A percentile compares a stretch with the other conserved stretches of the same genome.
phyloP scores from a whole-genome alignment of 768 basidiomycete species.

The Suillus brevipes region DNA sequence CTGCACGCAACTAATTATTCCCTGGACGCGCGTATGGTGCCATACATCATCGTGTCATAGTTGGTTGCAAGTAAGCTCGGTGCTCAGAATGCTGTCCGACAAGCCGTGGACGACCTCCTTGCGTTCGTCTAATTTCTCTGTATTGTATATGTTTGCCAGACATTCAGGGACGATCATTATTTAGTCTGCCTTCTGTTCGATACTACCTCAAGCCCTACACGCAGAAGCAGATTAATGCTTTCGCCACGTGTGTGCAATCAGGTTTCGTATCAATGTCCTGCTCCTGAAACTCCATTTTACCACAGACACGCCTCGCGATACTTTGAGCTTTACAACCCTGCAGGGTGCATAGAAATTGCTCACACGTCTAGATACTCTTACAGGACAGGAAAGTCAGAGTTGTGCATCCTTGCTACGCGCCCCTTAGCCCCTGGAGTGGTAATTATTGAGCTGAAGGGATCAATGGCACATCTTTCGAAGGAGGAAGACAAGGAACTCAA shows the following conservation, averaged over 20 bases:
- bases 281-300: slow-evolving; percentile 25
- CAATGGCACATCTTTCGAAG: slow-evolving; percentile 84
- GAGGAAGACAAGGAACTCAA: slow-evolving; percentile 87
- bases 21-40: slow-evolving; percentile 25
- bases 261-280: slow-evolving; percentile 27
- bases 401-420: slow-evolving; percentile 85
- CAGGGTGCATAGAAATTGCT: slow-evolving; percentile 83
- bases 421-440: slow-evolving; percentile 65
- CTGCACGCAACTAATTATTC: slow-evolving; percentile 22
- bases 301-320: slow-evolving; percentile 84
- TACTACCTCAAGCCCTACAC: slow-evolving; percentile 75
- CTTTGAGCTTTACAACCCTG: slow-evolving; percentile 82
- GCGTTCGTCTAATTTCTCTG: slow-evolving; percentile 50
- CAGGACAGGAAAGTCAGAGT: slow-evolving; percentile 84
- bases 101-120: slow-evolving; percentile 78
- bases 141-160: slow-evolving; percentile 20
- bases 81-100: slow-evolving; percentile 58
- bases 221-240: slow-evolving; percentile 87
- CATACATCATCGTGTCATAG: slow-evolving; percentile 36
- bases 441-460: slow-evolving; percentile 85
- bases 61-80: slow-evolving; percentile 58
- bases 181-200: slow-evolving; percentile 70
- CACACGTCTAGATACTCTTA: slow-evolving; percentile 88
- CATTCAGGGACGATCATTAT: slow-evolving; percentile 20
- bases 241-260: slow-evolving; percentile 75